Conservation (phyloP, 371 early-diverging fungal genomes). For the Paraphysoderma sedebokerense region DNA sequence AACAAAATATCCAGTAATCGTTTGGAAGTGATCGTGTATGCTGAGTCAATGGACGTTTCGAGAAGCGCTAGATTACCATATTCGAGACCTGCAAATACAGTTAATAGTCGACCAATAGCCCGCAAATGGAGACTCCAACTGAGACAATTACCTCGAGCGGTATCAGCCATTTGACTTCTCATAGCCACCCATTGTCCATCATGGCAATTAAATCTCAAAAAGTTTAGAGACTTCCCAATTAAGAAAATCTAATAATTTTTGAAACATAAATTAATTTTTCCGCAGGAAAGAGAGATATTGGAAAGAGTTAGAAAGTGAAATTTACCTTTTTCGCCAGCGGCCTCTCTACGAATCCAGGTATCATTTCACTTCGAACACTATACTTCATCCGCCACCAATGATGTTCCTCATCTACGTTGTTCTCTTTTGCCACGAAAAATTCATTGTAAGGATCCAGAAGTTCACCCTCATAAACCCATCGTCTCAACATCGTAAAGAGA, state of each 20-base stretch:
- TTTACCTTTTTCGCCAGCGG: conserved; percentile 71
- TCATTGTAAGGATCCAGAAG: conserved; percentile 83
- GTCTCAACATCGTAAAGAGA: conserved; percentile 69
- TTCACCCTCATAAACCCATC: conserved; percentile 93
- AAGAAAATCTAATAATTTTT: too few relatives aligned
- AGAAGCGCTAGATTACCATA: conserved; percentile 55
- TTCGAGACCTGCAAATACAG: conserved; percentile 21
- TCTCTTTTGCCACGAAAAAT: conserved; percentile 58
- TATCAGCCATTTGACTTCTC: not conserved
- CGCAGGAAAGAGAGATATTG: too few relatives aligned
- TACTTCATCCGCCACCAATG: conserved; percentile 72
- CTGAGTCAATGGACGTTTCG: conserved; percentile 52
- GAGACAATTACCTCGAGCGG: too few relatives aligned
- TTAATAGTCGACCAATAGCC: too few relatives aligned
- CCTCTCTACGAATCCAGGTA: conserved; percentile 62
- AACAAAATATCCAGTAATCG: conserved; percentile 52
- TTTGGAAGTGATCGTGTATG: conserved; percentile 48
- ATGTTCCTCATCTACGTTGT: conserved; percentile 20
- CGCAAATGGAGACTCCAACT: too few relatives aligned
- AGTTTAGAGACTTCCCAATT: conserved; percentile 87
- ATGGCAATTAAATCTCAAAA: conserved; percentile 69
- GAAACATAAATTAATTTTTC: too few relatives aligned
- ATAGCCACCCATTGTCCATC: conserved; percentile 41
- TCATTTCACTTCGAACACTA: conserved; percentile 47
- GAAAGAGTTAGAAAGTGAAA: too few relatives aligned